Conservation (phyloP, 306 rosid species). For the Styphnolobium japonicum region DNA sequence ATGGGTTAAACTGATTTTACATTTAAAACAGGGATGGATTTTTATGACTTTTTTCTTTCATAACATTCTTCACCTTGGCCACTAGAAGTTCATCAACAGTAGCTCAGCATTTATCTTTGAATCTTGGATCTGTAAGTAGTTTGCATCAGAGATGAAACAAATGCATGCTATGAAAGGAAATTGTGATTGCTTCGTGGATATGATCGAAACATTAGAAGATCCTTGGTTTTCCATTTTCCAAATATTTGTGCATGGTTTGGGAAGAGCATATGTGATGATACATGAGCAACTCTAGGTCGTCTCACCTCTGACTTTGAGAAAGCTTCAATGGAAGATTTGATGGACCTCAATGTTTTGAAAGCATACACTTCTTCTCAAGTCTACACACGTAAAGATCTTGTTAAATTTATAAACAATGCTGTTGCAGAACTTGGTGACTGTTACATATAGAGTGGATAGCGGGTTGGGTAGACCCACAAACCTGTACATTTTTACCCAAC, state of each 20-base stretch:
- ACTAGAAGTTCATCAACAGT: conserved; percentile 27
- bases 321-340: conserved; percentile 34
- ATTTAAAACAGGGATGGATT: conserved; percentile 75
- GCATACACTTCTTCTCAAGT: conserved; percentile 37
- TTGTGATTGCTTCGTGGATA: conserved; percentile 45
- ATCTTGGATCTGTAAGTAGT: conserved; percentile 50
- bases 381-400: conserved; percentile 59
- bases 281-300: conserved; percentile 34
- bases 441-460: too few relatives aligned
- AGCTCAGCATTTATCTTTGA: conserved; percentile 51
- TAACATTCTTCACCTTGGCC: conserved; percentile 58
- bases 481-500: too few relatives aligned
- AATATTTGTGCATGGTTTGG: conserved; percentile 48
- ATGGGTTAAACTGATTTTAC: conserved; percentile 16
- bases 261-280: conserved; percentile 44
- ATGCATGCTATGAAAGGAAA: conserved; percentile 52
- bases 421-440: conserved; percentile 25
- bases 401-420: conserved; percentile 42
- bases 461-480: too few relatives aligned
- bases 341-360: conserved; percentile 35
- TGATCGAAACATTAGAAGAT: conserved; percentile 44
- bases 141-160: conserved; percentile 46
- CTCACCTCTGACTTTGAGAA: conserved; percentile 27
- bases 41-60: conserved; percentile 69
- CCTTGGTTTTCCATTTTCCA: conserved; percentile 51